Conservation (phyloP, 169 alveolate species). For the Theileria orientalis region DNA sequence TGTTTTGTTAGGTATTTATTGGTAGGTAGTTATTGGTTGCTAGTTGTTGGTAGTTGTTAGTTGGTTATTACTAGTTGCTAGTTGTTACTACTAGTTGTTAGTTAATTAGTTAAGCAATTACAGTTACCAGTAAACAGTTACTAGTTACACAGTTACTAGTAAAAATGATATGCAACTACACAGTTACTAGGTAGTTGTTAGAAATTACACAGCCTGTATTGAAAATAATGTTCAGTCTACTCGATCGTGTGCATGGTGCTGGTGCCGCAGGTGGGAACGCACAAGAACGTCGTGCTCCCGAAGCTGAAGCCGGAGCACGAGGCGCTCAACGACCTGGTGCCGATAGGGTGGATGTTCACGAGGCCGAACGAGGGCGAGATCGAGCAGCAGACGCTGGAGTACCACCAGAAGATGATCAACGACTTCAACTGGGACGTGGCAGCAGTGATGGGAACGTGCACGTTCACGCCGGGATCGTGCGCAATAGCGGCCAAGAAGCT, state of each 20-base stretch:
- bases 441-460: constrained; percentile 75
- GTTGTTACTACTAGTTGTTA: not conserved
- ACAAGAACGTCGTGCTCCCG: constrained; percentile 89
- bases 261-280: constrained; percentile 98
- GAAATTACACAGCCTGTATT: not conserved
- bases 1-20: not conserved
- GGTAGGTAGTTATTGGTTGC: not conserved
- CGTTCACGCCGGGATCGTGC: constrained; percentile 97
- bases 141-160: too few relatives aligned
- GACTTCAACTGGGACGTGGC: constrained; percentile 63
- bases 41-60: not conserved
- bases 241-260: constrained; percentile 89
- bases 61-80: not conserved
- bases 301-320: constrained; percentile 90
- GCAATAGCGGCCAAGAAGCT: constrained; percentile 92
- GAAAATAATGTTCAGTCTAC: constrained; percentile 22
- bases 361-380: constrained; percentile 88
- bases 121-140: not conserved
- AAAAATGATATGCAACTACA: too few relatives aligned
- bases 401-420: constrained; percentile 50
- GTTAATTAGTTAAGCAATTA: not conserved
- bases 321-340: constrained; percentile 91
- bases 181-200: too few relatives aligned
- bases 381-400: constrained; percentile 80
- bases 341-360: constrained; percentile 98